These are phyloP conservation scores for Xylaria scruposa DNA, from an alignment of 495 filamentous ascomycete genomes.

Conservation along the genomic window DNA sequence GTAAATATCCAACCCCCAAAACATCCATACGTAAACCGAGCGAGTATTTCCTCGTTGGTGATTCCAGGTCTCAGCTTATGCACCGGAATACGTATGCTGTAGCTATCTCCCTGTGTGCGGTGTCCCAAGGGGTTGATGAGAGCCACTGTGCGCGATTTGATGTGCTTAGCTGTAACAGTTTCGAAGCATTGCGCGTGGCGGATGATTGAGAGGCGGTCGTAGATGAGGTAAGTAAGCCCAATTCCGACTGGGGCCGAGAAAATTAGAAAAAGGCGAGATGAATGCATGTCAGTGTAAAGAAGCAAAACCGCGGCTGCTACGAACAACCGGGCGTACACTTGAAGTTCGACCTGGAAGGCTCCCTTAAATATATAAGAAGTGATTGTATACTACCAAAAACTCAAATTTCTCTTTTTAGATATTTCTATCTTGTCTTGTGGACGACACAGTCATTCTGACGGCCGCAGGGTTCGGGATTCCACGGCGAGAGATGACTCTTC, in stretches of 20 bases:
- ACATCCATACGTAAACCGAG: background rate
- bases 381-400: background rate
- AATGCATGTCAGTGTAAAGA: background rate
- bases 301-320: background rate
- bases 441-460: background rate
- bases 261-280: background rate
- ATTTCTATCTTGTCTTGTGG: background rate
- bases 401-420: too few species aligned
- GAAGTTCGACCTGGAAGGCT: background rate
- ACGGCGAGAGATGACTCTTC: background rate
- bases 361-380: background rate
- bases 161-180: background rate
- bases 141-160: background rate
- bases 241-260: background rate
- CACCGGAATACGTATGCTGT: background rate
- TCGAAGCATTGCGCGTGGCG: background rate
- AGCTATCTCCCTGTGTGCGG: background rate
- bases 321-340: background rate
- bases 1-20: background rate
- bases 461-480: background rate
- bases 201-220: background rate
- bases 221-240: background rate
- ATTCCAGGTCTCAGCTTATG: background rate
- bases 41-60: background rate
- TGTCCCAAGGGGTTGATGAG: background rate